Evolutionary conservation across 331 rosid genomes (phyloP), one percentile per base, ranked within the genome.

Genomic region (Erythrophleum ivorense): DNA sequence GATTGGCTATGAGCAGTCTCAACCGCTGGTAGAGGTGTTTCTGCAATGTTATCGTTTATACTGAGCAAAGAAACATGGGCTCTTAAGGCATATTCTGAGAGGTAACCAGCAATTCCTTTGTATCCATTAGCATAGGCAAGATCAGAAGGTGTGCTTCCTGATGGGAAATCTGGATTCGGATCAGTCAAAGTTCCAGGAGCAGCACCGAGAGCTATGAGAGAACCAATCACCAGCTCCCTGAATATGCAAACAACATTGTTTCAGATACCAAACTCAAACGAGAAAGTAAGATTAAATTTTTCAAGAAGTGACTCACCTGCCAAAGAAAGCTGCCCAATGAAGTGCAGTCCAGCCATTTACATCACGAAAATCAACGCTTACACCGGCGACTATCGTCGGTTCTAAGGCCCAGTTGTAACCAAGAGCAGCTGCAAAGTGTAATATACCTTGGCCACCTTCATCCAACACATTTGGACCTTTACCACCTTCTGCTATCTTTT

Each of bases 241-340:
- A 36, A n/a, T n/a, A n/a, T n/a, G n/a, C n/a, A n/a, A n/a, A n/a
- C n/a, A n/a, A n/a, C n/a, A n/a, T n/a, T n/a, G n/a, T n/a, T n/a
- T n/a, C n/a, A n/a, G n/a, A n/a, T n/a, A n/a, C n/a, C n/a, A n/a
- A n/a, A n/a, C n/a, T n/a, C n/a, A n/a, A n/a, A n/a, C n/a, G n/a
- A n/a, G n/a, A n/a, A n/a, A n/a, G n/a, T n/a, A n/a, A n/a, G n/a
- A n/a, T n/a, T n/a, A n/a, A n/a, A n/a, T n/a, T n/a, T n/a, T n/a
- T n/a, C n/a, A n/a, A n/a, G n/a, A 52, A 66, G 71, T 80, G 41
- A n/a, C 89, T 84, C 79, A 90, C 98, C 98, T 88, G 90, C 98
- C 97, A 88, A 82, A 88, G 77, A 78, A 89, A 43, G 98, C 98
- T 5, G 98, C 98, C 98, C 98, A 94, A 77, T 94, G 98, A 85